A percentile compares a stretch with the other conserved stretches of the same genome.
Conservation (phyloP, 441 rosid species). For the Eruca vesicaria region DNA sequence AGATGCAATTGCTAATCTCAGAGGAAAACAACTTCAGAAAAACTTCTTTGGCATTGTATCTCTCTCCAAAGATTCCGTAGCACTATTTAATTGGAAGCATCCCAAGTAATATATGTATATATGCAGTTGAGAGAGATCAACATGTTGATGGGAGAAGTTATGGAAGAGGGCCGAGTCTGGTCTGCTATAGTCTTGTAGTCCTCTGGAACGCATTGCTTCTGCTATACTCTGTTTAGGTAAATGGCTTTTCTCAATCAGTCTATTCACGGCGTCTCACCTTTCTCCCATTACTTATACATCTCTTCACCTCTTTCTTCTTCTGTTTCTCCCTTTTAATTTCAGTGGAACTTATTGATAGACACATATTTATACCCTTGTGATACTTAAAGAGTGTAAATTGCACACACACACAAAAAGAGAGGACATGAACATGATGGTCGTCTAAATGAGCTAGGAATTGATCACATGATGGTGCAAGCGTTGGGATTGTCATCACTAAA, state of each 20-base stretch:
- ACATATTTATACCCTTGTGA: background rate
- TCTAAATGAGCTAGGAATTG: background rate
- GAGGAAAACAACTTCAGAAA: slow-evolving; percentile 26
- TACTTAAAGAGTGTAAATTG: background rate
- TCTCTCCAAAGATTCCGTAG: background rate
- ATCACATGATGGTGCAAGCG: slow-evolving; percentile 35
- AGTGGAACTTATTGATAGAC: slow-evolving; percentile 7
- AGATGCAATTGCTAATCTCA: slow-evolving; percentile 15
- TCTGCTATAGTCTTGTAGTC: slow-evolving; percentile 9
- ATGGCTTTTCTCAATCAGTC: slow-evolving; percentile 26
- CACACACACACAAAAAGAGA: background rate
- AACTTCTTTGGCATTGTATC: slow-evolving; percentile 13
- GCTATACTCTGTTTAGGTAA: slow-evolving; percentile 17
- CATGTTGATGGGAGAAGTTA: background rate
- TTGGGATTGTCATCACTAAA: background rate
- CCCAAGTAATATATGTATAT: background rate
- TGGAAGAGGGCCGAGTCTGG: slow-evolving; percentile 12
- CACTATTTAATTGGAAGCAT: background rate
- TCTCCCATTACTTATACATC: slow-evolving; percentile 22
- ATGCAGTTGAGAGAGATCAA: background rate
- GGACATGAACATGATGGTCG: background rate
- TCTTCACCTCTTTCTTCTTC: background rate
- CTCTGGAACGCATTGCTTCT: slow-evolving; percentile 23
- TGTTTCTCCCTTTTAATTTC: background rate
- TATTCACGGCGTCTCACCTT: slow-evolving; percentile 22